Base-by-base conservation (phyloP, 371 early-diverging fungal genomes). In the Mortierella sp. region DNA sequence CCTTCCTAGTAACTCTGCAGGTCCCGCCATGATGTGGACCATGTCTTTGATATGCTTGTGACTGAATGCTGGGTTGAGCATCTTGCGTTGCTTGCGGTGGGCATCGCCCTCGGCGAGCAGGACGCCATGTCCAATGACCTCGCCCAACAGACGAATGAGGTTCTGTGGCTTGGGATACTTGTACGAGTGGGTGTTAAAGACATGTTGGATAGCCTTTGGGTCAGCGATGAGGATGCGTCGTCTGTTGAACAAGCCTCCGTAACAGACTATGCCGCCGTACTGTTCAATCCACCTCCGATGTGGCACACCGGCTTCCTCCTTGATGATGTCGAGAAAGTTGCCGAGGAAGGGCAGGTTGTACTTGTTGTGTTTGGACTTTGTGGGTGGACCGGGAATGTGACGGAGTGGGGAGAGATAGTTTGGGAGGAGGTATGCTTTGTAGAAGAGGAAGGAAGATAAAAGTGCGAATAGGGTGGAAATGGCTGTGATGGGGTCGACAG, bases 11-110 rank as follows among this genome's bases (percentile, higher is more conserved):
- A 48, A 48, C 24, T 46, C 70, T 5, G 84, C 74, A 37, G 84
- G 84, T 2, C 31, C 34, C 0, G 73, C 72, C 84, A 84, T 84
- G 67, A 78, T 74, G 1, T 72, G 74, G 19, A 80, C 81, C 84
- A 84, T 80, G n/a, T 80, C 88, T 74, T 82, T 85, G 64, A 93
- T 83, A 14, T 92, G 83, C 55, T 88, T 85, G 34, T 91, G 82
- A 3, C 89, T 82, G 74, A 95, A 95, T 11, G 92, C 92, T 11
- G 95, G 95, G 78, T 94, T 94, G 53, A 94, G 78, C 89, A 94
- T 88, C 69, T 92, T 93, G 59, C 95, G 91, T 78, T 95, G 95
- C 31, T 88, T 90, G 71, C 89, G 88, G 82, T 95, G 95, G 0
- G 71, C 86, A 53, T 86, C 89, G 0, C 94, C 95, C 83, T 94